These are phyloP conservation scores for Scleromitrula shiraiana DNA, from an alignment of 2,329 filamentous ascomycete genomes.

Conservation along the genomic window DNA sequence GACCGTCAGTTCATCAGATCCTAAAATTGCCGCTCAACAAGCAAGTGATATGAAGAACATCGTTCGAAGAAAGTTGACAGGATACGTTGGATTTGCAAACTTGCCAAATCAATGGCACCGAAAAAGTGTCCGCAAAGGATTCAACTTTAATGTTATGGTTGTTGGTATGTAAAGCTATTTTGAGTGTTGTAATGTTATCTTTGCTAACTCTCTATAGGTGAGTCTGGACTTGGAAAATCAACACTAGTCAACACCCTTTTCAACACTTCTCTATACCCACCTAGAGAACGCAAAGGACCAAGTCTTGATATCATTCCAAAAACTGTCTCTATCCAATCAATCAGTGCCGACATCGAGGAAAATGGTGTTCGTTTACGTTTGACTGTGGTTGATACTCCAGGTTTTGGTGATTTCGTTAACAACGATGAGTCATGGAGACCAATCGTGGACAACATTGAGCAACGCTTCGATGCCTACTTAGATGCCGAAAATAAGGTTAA, in stretches of 20 bases:
- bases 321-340: constrained; percentile 90
- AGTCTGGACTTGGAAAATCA: constrained; percentile 98
- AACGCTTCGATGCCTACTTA: constrained; percentile 95
- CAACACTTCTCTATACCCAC: constrained; percentile 98
- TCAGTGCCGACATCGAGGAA: constrained; percentile 95
- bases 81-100: constrained; percentile 98
- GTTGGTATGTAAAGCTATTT: constrained; percentile 64
- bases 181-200: background rate
- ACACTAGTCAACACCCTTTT: constrained; percentile 98
- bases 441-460: constrained; percentile 99
- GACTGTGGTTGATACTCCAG: constrained; percentile 95
- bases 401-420: constrained; percentile 99
- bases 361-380: constrained; percentile 92
- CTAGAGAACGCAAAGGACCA: constrained; percentile 95
- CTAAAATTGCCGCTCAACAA: constrained; percentile 31
- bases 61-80: constrained; percentile 94
- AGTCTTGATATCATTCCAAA: constrained; percentile 98
- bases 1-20: constrained; percentile 30
- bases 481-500: constrained; percentile 99
- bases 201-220: constrained; percentile 51
- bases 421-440: constrained; percentile 99
- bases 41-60: constrained; percentile 57
- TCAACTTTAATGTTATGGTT: constrained; percentile 99
- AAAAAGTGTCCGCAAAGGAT: constrained; percentile 99
- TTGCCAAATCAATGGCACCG: constrained; percentile 99